Evolutionary conservation across 2,329 filamentous ascomycete genomes (phyloP), one percentile per base, ranked within the genome.

Genomic region (Colletotrichum navitas): DNA sequence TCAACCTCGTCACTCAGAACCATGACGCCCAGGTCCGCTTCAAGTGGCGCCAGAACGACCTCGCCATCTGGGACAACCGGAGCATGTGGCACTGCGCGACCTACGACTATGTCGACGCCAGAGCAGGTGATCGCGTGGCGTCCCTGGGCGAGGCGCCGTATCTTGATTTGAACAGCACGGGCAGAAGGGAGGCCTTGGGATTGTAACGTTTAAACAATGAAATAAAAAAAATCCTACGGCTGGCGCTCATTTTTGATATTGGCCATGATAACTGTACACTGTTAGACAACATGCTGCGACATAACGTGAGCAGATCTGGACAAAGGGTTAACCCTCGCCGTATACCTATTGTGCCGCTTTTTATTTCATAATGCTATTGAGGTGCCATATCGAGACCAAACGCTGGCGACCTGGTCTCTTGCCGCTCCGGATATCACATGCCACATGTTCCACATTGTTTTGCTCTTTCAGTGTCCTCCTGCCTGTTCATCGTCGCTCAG

Each of bases 51-150:
- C 80, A 84, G 76, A 87, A 88, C 67, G 86, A 89, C 74, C 76
- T 86, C 5, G 87, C 89, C 1, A 90, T 92, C 74, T 93, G 91
- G 91, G 90, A 93, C 76, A 92, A 92, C 75, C 80, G 85, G 62
- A 84, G 80, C 39, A 86, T 81, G 14, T 83, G 81, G 74, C 84
- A 86, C 72, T 83, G 85, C 47, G 89, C 89, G 0, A 92, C 89
- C 0, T 90, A 88, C 73, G 91, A 92, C 74, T 92, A 91, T 16
- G 82, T 75, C 4, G 82, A 81, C 8, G 81, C 81, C 1, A 77
- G 83, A 4, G 78, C 79, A n/a, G 83, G 83, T 5, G 81, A 85
- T 66, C 77, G 83, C 0, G 83, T 84, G 0, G 81, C 79, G 47
- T 83, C 81, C 36, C 71, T 85, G 49, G 83, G 83, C 18, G 83